Conservation (phyloP, 257 asterid species). For the Solanum paucissectum region DNA sequence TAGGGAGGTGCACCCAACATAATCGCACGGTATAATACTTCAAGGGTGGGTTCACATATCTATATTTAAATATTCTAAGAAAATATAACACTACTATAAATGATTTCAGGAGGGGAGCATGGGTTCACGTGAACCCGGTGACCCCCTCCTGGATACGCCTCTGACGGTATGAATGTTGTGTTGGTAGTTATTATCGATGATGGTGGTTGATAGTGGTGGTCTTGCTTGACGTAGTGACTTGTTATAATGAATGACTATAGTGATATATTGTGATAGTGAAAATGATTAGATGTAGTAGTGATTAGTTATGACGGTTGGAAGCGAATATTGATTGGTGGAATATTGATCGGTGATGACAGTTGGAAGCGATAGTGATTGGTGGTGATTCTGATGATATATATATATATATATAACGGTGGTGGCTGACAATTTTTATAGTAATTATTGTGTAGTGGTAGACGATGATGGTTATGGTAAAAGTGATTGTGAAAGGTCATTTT, state of each 20-base stretch:
- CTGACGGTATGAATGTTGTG: no score
- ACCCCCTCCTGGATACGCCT: no score
- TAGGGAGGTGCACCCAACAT: no score
- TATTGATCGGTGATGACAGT: background rate
- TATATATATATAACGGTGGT: background rate
- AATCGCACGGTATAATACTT: no score
- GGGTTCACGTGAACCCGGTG: no score
- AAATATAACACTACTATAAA: no score
- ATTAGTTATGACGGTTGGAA: background rate
- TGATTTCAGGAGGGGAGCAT: no score
- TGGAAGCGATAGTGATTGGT: background rate
- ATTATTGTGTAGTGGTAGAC: background rate
- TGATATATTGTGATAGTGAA: background rate
- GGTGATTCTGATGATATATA: background rate
- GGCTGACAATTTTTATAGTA: background rate
- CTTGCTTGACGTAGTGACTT: background rate
- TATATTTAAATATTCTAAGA: no score
- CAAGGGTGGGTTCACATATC: no score
- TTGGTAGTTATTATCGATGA: background rate
- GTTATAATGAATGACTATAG: background rate
- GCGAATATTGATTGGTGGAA: background rate
- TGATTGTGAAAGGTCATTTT: background rate
- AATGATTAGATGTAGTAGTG: background rate
- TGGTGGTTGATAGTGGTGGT: background rate
- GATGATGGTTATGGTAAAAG: background rate